Base-by-base conservation (phyloP, 495 filamentous ascomycete genomes). In the Acidiella bohemica region DNA sequence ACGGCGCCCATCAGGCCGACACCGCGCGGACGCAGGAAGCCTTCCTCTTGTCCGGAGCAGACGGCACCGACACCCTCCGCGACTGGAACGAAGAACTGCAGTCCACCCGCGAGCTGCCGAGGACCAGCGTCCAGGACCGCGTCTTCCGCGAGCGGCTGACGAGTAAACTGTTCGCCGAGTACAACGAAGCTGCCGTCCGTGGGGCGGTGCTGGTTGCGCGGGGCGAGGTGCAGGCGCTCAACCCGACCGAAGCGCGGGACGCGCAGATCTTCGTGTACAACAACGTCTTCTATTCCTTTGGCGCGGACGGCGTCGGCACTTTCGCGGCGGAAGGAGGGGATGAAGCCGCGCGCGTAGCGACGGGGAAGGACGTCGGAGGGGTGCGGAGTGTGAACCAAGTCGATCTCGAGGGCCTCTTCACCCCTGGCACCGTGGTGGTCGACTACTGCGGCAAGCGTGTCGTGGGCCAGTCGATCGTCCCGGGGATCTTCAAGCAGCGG, bases 81-180 rank as follows among this genome's bases (percentile, higher is more conserved):
- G 92, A 99, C 59, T 99, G 92, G 84, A 99, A 99, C 54, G 92
- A 99, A 59, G 92, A 99, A 54, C 93, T 99, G 59, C 92, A 96
- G 55, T 92, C 87, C 5, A 93, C 90, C 3, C 75, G 83, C 52
- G 92, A 99, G 54, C 71, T 96, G 36, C 85, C 86, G 23, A 84
- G 81, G 53, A 87, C 95, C 32, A 81, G 76, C 23, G 82, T 95
- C 14, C 88, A 95, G 55, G 90, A 99, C 50, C 80, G 90, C 18
- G 86, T 99, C 17, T 96, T 96, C 71, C 72, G 90, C 19, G 90
- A 99, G 55, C 75, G 92, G 2, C 67, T 99, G 43, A 83, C 86
- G 12, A 85, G 81, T 13, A 99, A 96, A 66, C 75, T 96, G 13
- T 94, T 93, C 56, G 90, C 92, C 16, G 90, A 99, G 59, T 99